Base-by-base conservation (phyloP, 768 basidiomycete genomes). In the Pleurotus citrinopileatus region DNA sequence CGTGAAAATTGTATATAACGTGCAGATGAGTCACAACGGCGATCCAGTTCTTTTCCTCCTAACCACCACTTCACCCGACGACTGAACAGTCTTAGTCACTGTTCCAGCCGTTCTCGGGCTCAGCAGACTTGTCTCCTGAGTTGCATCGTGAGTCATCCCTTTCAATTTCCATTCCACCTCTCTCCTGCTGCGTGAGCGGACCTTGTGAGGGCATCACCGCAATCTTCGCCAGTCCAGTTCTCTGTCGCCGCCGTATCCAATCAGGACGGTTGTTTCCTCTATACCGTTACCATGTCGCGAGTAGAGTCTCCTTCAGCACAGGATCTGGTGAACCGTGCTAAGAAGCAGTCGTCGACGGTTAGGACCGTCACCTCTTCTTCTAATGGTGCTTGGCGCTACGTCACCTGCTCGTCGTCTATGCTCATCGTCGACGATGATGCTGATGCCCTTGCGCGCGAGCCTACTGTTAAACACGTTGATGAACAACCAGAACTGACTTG, bases 401-500 rank as follows among this genome's bases (percentile, higher is more conserved):
- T 51, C 22, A 51, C 48, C 13, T 51, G 48, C 34, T 51, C 48
- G 23, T 51, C 48, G 48, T 51, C 48, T 10, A 34, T 51, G 19
- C 29, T 37, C 15, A 19, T 51, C 19, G 45, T 8, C 45, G 48
- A 32, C 34, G 48, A 37, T 20, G 29, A 51, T 37, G 48, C 15
- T 20, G 34, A n/a, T 37, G 28, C 10, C 34, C 28, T 23, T 27
- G 48, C 48, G 32, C 48, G 37, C 13, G 19, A 19, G 48, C 10
- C 34, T 51, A 32, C 29, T 51, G 48, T 34, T 22, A 27, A 20
- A 22, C 22, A 25, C 32, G 38, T 42, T 54, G 46, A 61, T 67
- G 58, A 72, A 65, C 71, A 79, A 61, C 65, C 70, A 68, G 69
- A 74, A 71, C 85, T 87, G 67, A 83, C 59, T 60, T 69, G 63